Conservation (phyloP, 768 basidiomycete species). For the Cystofilobasidium capitatum region DNA sequence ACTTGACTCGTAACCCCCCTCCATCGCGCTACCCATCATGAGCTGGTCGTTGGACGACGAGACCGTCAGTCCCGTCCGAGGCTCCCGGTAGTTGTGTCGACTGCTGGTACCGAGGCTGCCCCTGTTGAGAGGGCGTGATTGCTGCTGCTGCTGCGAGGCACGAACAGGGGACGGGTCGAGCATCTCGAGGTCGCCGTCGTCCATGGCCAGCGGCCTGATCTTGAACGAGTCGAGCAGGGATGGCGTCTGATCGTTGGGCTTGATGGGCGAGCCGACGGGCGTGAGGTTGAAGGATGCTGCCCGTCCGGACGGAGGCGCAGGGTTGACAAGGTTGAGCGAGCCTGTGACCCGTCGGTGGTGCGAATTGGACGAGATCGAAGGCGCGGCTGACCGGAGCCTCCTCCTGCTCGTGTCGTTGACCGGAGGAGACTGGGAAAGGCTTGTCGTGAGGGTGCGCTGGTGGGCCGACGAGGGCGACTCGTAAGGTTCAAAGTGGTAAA, state of each 20-base stretch:
- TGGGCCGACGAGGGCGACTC: slow-evolving; percentile 12
- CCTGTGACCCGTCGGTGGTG: slow-evolving; percentile 9
- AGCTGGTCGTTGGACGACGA: slow-evolving; percentile 6
- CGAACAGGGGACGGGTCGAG: not conserved
- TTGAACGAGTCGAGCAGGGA: not conserved
- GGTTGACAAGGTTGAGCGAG: not conserved
- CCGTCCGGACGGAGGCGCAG: not conserved
- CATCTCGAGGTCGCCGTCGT: slow-evolving; percentile 3
- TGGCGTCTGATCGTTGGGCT: not conserved
- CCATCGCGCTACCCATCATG: not conserved
- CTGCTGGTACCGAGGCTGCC: not conserved
- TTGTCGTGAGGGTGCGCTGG: slow-evolving; percentile 3
- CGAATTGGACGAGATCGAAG: slow-evolving; percentile 6
- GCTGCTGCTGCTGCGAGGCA: not conserved
- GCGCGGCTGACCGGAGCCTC: not conserved
- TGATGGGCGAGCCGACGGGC: not conserved
- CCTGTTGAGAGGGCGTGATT: not conserved
- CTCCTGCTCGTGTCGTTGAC: not conserved
- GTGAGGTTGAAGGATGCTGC: not conserved
- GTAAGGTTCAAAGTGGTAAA: slow-evolving; percentile 13
- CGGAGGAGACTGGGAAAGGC: not conserved
- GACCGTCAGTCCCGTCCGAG: not conserved
- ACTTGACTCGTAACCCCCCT: slow-evolving; percentile 4
- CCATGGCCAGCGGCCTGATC: not conserved
- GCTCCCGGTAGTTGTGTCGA: not conserved